Conservation (phyloP, 805 yeast species). For the Monosporozyma aerobia region DNA sequence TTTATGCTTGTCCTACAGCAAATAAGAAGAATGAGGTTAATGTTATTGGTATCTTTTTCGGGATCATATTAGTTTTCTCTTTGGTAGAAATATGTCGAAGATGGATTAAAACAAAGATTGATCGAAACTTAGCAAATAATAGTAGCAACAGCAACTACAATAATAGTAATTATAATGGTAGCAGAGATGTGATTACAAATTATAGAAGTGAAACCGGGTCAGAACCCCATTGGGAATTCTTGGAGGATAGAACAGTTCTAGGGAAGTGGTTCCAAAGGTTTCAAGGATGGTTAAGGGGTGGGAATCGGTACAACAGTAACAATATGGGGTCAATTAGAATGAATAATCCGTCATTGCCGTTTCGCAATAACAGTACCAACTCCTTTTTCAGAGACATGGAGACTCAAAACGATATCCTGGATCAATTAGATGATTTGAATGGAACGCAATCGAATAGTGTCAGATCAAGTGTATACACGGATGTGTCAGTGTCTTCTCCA, state of each 20-base stretch:
- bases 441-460: background rate
- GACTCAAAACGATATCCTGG: slow-evolving; percentile 34
- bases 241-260: slow-evolving; percentile 16
- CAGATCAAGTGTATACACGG: background rate
- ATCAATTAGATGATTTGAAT: slow-evolving; percentile 19
- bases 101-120: slow-evolving; percentile 15
- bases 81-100: slow-evolving; percentile 33
- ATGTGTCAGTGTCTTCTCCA: background rate
- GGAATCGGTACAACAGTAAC: background rate
- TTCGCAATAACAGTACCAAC: background rate
- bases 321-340: slow-evolving; percentile 1
- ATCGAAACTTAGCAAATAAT: background rate
- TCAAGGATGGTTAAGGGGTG: background rate
- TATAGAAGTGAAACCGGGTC: background rate
- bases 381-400: slow-evolving; percentile 33
- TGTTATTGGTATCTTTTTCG: slow-evolving; percentile 54
- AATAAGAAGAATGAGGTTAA: slow-evolving; percentile 56
- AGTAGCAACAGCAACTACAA: background rate
- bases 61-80: slow-evolving; percentile 38
- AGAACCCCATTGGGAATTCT: slow-evolving; percentile 23
- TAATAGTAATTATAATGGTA: background rate
- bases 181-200: background rate
- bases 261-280: slow-evolving; percentile 1
- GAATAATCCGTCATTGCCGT: background rate
- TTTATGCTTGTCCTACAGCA: slow-evolving; percentile 79